A percentile compares a stretch with the other conserved stretches of the same genome.
These are phyloP conservation scores for Trypanosoma melophagium DNA, from an alignment of 208 protist species.

Conservation along the genomic window DNA sequence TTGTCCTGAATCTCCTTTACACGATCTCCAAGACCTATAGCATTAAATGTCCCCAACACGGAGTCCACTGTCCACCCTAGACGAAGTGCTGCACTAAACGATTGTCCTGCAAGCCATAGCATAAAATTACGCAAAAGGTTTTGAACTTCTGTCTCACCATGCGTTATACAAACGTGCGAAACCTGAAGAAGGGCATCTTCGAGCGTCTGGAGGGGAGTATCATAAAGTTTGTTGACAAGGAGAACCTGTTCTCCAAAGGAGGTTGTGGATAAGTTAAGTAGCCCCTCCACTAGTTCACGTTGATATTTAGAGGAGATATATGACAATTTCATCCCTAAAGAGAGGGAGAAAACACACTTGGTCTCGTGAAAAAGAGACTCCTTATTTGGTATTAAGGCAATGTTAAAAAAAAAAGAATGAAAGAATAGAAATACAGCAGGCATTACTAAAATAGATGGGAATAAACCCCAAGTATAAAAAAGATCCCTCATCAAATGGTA, in stretches of 20 bases:
- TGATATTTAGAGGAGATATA: constrained; percentile 9
- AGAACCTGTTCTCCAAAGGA: constrained; percentile 44
- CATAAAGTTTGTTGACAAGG: constrained; percentile 63
- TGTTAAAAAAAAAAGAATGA: too few species aligned
- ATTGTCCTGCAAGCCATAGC: constrained; percentile 71
- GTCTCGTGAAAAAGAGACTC: constrained; percentile 11
- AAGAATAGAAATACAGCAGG: too few species aligned
- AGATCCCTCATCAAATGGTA: too few species aligned
- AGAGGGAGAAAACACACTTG: background rate
- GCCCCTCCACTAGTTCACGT: constrained; percentile 51
- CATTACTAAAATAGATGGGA: too few species aligned
- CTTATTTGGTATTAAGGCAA: too few species aligned
- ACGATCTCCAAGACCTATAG: constrained; percentile 50
- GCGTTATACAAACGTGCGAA: constrained; percentile 79
- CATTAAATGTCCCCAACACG: constrained; percentile 41
- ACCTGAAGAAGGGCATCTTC: constrained; percentile 83
- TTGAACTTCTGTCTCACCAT: constrained; percentile 46
- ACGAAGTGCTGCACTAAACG: constrained; percentile 67
- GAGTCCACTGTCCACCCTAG: constrained; percentile 81
- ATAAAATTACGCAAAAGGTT: constrained; percentile 67
- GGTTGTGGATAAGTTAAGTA: constrained; percentile 46
- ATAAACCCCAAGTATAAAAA: too few species aligned
- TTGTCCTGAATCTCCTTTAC: constrained; percentile 80
- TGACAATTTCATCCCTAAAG: too few species aligned
- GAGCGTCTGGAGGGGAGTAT: constrained; percentile 41